phyloP scores from a whole-genome alignment of 345 rosid genomes.

The Eucalyptus regnans region DNA sequence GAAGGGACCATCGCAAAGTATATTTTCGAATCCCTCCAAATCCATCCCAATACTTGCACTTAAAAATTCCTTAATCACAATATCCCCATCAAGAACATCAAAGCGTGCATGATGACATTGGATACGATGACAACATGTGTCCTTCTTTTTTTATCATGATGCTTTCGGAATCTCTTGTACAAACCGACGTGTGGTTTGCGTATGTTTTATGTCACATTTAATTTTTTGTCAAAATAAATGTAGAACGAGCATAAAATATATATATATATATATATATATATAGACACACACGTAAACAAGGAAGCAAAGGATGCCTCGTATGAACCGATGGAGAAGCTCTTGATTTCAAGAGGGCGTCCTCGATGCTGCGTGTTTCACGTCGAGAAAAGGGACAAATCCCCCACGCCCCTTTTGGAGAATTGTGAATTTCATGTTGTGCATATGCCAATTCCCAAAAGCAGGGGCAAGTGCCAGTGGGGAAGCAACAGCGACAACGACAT shows the following conservation, averaged over 20 bases:
- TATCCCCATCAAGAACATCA: not conserved
- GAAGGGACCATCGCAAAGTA: not conserved
- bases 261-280: too few species aligned
- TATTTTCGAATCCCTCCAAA: not conserved
- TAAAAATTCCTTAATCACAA: not conserved
- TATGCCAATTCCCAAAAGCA: not conserved
- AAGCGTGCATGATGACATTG: not conserved
- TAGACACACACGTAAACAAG: not conserved
- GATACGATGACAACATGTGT: not conserved
- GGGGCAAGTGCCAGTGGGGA: not conserved
- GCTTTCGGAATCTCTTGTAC: not conserved
- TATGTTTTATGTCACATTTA: not conserved
- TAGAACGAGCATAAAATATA: not conserved
- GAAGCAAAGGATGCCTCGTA: not conserved
- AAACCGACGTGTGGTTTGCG: rapidly evolving
- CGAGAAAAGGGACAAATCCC: not conserved
- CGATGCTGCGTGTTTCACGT: not conserved
- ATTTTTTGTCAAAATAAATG: not conserved
- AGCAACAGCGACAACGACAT: not conserved
- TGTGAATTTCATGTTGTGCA: not conserved
- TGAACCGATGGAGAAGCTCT: not conserved
- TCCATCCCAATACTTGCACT: not conserved
- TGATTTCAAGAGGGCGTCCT: not conserved
- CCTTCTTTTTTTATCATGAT: not conserved
- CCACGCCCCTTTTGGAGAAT: not conserved